Evolutionary conservation across 305 asterid genomes (phyloP).

Genomic region (Fraxinus latifolia): DNA sequence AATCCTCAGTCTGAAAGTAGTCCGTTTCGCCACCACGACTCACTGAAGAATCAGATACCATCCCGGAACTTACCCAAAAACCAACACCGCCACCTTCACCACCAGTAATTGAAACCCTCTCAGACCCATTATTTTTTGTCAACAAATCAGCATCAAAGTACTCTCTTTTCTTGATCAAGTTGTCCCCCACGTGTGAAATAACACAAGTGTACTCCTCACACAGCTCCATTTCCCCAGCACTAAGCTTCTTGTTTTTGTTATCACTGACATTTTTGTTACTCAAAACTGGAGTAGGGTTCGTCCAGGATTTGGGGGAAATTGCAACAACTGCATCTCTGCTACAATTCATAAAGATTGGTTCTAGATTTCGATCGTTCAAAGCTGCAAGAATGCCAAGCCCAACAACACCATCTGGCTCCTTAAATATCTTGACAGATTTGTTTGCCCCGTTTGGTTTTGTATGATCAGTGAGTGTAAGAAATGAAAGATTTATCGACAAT

Average conservation of each 20-base stretch:
- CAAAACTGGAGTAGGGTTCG: slow-evolving; percentile 43
- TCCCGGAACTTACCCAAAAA: slow-evolving; percentile 8
- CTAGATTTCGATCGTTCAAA: slow-evolving; percentile 29
- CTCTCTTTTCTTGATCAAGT: slow-evolving; percentile 51
- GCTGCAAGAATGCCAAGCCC: slow-evolving; percentile 82
- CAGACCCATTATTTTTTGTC: slow-evolving; percentile 32
- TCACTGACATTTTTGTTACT: slow-evolving; percentile 15
- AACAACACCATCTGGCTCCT: slow-evolving; percentile 66
- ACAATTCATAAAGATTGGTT: slow-evolving; percentile 25
- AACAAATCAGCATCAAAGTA: slow-evolving; percentile 49
- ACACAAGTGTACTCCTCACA: slow-evolving; percentile 81
- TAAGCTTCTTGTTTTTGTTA: slow-evolving; percentile 17
- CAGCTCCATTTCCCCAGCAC: slow-evolving; percentile 48
- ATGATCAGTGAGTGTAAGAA: slow-evolving; percentile 40
- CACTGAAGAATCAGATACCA: slow-evolving; percentile 22
- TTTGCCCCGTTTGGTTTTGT: slow-evolving; percentile 23
- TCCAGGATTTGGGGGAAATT: slow-evolving; percentile 47
- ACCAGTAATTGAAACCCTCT: slow-evolving; percentile 20
- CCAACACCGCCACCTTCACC: neutral
- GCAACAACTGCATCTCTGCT: slow-evolving; percentile 39
- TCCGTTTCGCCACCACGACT: slow-evolving; percentile 14
- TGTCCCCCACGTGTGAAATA: slow-evolving; percentile 61
- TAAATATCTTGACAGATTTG: slow-evolving; percentile 46
- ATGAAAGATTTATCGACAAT: slow-evolving; percentile 55
- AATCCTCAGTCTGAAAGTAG: slow-evolving; percentile 28